Conservation (phyloP, 305 asterid genomes). For the Plantago rigida region DNA sequence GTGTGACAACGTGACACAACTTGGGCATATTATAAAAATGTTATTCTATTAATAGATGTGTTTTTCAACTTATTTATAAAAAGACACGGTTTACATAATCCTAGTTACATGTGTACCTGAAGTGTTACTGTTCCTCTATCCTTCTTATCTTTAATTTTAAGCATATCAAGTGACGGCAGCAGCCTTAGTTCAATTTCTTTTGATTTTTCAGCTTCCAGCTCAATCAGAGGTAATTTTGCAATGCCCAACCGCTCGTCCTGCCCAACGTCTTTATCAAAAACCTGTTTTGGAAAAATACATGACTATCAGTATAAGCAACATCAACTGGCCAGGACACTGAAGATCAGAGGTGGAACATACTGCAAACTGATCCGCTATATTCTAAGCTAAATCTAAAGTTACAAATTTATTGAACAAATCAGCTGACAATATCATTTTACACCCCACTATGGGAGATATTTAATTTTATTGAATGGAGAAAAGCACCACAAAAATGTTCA, state of each 20-base stretch:
- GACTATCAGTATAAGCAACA: conserved; percentile 2
- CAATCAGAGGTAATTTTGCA: conserved; percentile 56
- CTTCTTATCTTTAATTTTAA: conserved; percentile 78
- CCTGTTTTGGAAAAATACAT: conserved; percentile 36
- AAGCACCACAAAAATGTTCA: conserved; percentile 8
- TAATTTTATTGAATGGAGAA: conserved; percentile 9
- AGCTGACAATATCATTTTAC: too few species aligned
- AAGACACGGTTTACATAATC: neutral
- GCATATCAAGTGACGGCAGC: conserved; percentile 78
- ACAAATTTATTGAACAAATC: too few species aligned
- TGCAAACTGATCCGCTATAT: neutral
- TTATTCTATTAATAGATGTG: neutral
- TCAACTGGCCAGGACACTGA: neutral
- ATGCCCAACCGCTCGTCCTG: conserved; percentile 79
- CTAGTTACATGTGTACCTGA: conserved; percentile 33
- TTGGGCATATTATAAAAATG: neutral
- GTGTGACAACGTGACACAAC: too few species aligned
- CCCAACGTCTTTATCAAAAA: conserved; percentile 82
- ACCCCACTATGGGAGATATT: conserved; percentile 7
- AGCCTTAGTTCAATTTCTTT: conserved; percentile 59
- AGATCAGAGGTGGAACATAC: neutral
- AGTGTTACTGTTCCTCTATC: conserved; percentile 67
- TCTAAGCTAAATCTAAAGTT: too few species aligned
- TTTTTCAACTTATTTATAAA: neutral
- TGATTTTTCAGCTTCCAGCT: conserved; percentile 53